Percentiles rank a stretch among this genome's conserved stretches.
Conservation (phyloP, 371 early-diverging fungal genomes). For the Chytridium lagenaria region DNA sequence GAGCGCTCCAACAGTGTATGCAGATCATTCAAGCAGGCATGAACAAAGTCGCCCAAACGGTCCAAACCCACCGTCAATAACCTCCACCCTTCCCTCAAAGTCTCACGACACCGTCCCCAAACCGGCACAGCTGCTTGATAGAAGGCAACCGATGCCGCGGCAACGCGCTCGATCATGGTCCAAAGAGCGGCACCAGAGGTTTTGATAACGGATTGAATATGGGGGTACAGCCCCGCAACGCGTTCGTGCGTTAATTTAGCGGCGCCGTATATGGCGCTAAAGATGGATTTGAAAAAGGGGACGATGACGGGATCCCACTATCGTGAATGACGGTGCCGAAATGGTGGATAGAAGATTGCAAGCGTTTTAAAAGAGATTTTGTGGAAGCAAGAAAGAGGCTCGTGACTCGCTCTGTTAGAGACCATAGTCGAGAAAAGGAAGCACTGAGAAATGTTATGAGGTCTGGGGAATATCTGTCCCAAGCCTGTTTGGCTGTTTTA, state of each 20-base stretch:
- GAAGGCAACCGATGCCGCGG: not conserved
- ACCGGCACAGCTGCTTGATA: not conserved
- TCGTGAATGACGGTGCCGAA: not conserved
- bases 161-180: not conserved
- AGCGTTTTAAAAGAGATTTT: not conserved
- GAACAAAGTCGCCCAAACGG: not conserved
- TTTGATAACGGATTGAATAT: not conserved
- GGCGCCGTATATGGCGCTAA: not conserved
- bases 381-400: not conserved
- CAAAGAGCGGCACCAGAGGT: not conserved
- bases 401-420: not conserved
- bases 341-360: not conserved
- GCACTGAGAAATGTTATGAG: not conserved
- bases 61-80: not conserved
- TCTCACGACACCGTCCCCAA: not conserved
- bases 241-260: not conserved
- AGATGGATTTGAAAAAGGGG: not conserved
- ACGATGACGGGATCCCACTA: conserved; percentile 10
- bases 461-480: conserved; percentile 6
- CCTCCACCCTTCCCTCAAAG: not conserved
- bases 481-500: not conserved
- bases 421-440: not conserved
- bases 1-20: not conserved
- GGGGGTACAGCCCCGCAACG: not conserved
- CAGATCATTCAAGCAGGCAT: not conserved